phyloP scores from a whole-genome alignment of 1,139 yeast genomes.

The Magnusiomyces paraingens region DNA sequence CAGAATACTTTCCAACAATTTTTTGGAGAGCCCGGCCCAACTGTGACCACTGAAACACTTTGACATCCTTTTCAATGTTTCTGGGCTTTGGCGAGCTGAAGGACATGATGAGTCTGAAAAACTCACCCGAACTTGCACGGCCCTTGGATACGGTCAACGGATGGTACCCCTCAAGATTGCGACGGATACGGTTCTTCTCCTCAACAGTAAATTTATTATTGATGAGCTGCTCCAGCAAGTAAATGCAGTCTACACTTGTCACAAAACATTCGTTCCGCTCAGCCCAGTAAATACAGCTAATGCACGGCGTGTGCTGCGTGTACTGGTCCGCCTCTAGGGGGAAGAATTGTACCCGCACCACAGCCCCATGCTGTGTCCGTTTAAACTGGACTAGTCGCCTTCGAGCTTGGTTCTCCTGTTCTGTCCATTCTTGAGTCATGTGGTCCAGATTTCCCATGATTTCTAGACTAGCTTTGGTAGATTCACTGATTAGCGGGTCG shows the following conservation, averaged over 20 bases:
- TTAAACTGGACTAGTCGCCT: slow-evolving; percentile 34
- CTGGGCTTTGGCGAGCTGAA: slow-evolving; percentile 64
- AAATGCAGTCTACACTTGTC: slow-evolving; percentile 61
- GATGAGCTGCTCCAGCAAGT: slow-evolving; percentile 51
- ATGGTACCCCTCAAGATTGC: slow-evolving; percentile 59
- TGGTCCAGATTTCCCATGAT: slow-evolving; percentile 33
- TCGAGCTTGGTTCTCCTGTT: slow-evolving; percentile 29
- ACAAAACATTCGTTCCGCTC: slow-evolving; percentile 47
- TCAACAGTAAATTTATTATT: slow-evolving; percentile 54
- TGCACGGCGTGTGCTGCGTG: slow-evolving; percentile 30
- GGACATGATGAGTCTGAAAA: slow-evolving; percentile 56
- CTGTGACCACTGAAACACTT: slow-evolving; percentile 57
- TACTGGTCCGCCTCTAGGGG: slow-evolving; percentile 32
- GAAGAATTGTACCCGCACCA: slow-evolving; percentile 30
- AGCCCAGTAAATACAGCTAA: slow-evolving; percentile 59
- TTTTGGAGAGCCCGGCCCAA: slow-evolving; percentile 50
- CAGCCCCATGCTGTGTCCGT: slow-evolving; percentile 34
- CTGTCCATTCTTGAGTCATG: slow-evolving; percentile 32
- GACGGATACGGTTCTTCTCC: slow-evolving; percentile 63
- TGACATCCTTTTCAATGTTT: slow-evolving; percentile 66
- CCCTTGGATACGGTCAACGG: slow-evolving; percentile 55
- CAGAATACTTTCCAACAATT: slow-evolving; percentile 55
- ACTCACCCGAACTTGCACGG: slow-evolving; percentile 40
- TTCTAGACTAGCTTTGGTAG: slow-evolving; percentile 28
- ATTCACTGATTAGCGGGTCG: slow-evolving; percentile 18